A percentile compares a stretch with the other conserved stretches of the same genome.
Evolutionary conservation across 2,329 filamentous ascomycete species (phyloP).

Genomic region (Fusarium oxysporum): DNA sequence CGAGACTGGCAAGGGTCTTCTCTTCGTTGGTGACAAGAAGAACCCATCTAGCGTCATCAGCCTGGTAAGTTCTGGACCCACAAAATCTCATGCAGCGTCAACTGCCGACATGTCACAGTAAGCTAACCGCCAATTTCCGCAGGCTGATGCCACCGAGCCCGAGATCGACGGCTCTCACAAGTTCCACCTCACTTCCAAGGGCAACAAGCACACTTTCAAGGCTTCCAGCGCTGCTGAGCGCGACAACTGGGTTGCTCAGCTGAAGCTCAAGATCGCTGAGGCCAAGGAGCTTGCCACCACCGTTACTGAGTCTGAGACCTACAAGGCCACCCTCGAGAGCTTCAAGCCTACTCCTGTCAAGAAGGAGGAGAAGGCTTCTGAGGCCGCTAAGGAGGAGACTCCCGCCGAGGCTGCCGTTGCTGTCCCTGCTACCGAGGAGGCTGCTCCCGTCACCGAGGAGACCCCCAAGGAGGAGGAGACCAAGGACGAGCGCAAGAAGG

Average conservation of each 20-base stretch:
- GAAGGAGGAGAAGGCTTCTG: constrained; percentile 58
- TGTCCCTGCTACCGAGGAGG: constrained; percentile 44
- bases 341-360: constrained; percentile 63
- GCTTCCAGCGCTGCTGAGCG: constrained; percentile 79
- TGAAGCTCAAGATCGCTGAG: constrained; percentile 85
- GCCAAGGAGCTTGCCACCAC: constrained; percentile 83
- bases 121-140: constrained; percentile 20
- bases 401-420: constrained; percentile 43
- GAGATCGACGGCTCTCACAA: constrained; percentile 80
- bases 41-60: constrained; percentile 85
- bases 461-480: constrained; percentile 51
- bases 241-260: constrained; percentile 89
- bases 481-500: constrained; percentile 54
- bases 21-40: constrained; percentile 91
- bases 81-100: constrained; percentile 13
- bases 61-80: constrained; percentile 71
- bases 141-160: constrained; percentile 76
- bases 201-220: constrained; percentile 96
- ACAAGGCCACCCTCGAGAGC: constrained; percentile 87
- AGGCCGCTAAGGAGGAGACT: constrained; percentile 50
- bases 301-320: constrained; percentile 82
- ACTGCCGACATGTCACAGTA: constrained; percentile 33
- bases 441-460: constrained; percentile 48
- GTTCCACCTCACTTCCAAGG: constrained; percentile 86
- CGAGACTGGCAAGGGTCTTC: constrained; percentile 93